Conservation (phyloP, 1,284 basidiomycete genomes). For the Cutaneotrichosporon sp. region DNA sequence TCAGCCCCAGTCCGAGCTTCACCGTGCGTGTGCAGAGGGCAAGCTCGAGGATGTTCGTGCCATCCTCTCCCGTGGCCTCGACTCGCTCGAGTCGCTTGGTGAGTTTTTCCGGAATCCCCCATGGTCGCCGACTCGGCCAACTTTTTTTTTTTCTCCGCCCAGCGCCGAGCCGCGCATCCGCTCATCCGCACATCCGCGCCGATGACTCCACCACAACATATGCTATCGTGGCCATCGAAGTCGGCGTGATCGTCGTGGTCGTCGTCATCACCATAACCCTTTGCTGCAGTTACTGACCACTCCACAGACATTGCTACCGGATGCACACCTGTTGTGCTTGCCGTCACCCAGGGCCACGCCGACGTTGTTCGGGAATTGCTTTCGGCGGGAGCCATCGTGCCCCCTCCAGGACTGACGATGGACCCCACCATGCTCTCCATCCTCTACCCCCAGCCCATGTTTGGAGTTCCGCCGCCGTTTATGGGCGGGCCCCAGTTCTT, state of each 20-base stretch:
- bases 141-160: constrained; percentile 1
- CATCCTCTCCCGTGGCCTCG: constrained; percentile 33
- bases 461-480: constrained; percentile 35
- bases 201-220: too few species aligned
- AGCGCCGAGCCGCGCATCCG: background rate
- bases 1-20: constrained; percentile 26
- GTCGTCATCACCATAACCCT: too few species aligned
- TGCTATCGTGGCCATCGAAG: too few species aligned
- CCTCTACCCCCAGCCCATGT: constrained; percentile 42
- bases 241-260: too few species aligned
- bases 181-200: too few species aligned
- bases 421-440: constrained; percentile 44
- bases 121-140: background rate
- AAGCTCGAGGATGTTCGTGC: constrained; percentile 38
- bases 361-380: constrained; percentile 47
- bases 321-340: constrained; percentile 47
- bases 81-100: constrained; percentile 41
- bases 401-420: constrained; percentile 43
- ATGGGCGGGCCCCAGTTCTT: constrained; percentile 33
- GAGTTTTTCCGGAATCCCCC: constrained; percentile 16
- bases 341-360: constrained; percentile 42
- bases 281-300: background rate
- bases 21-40: constrained; percentile 39
- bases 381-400: constrained; percentile 45
- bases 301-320: constrained; percentile 38